Base-by-base conservation (phyloP, 345 rosid species). In the Salix brachista region DNA sequence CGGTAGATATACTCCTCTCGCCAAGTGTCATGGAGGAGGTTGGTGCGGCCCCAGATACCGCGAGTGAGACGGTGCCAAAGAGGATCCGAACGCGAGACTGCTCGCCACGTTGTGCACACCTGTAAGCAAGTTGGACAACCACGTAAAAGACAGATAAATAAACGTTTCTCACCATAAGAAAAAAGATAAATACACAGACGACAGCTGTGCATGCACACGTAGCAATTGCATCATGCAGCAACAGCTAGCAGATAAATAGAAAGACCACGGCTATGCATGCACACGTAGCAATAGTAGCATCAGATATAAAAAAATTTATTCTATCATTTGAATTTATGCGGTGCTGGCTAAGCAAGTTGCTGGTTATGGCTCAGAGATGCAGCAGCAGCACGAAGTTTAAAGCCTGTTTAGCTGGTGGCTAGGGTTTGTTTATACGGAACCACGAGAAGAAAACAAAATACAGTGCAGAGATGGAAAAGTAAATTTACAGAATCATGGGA, bases 51-150 rank as follows among this genome's bases (percentile, higher is more conserved):
- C 99, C 99, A 96, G 13, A 96, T 82, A 13, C 64, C 71, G 16
- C 73, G 84, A 8, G 89, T 77, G 25, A 96, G 89, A 5, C 88
- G 85, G 41, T 79, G 87, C 99, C 99, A 96, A 28, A 96, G 89
- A 6, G 83, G 89, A 66, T 93, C 90, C 9, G 94, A 95, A 1
- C 86, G 91, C 10, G 94, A 93, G 3, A 93, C 87, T 1, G 94
- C 91, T 9, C 84, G 96, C 99, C 99, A 96, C 83, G 96, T 96
- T 74, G 96, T 83, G 68, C 97, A 93, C 0, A 94, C 98, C 98
- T 94, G 83, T 75, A 69, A 60, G 52, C 44, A 30, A 25, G 41
- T 25, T 4, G 36, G 26, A 0, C 18, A 37, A 5, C 67, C 76
- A 71, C 14, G 17, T 44, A 13, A 44, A 1, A 34, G 6, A 34